These are phyloP conservation scores for Sporothrix phasma DNA, from an alignment of 2,329 filamentous ascomycete species.

Conservation along the genomic window DNA sequence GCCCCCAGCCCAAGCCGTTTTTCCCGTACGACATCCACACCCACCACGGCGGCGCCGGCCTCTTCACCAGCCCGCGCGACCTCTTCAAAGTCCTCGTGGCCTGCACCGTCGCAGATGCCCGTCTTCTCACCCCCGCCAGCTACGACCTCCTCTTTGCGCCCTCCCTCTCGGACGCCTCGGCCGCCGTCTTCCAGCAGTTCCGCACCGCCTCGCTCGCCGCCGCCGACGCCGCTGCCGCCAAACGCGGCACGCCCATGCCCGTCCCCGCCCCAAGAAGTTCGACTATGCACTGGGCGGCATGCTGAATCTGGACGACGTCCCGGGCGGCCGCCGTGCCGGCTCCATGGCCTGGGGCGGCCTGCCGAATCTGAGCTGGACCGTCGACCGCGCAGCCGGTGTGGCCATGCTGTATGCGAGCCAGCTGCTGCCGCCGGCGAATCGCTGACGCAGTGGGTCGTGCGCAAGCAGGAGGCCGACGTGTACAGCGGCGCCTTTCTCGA, in stretches of 20 bases:
- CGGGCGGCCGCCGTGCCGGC: neutral
- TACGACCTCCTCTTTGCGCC: neutral
- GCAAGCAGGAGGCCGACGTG: neutral
- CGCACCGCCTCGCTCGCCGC: neutral
- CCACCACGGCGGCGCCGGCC: neutral
- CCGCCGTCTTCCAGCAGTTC: neutral
- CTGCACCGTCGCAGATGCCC: neutral
- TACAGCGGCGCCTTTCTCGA: neutral
- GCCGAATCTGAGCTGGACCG: neutral
- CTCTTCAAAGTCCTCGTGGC: neutral
- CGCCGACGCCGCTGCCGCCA: neutral
- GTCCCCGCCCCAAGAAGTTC: neutral
- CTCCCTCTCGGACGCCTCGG: neutral
- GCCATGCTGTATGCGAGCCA: constrained; percentile 4
- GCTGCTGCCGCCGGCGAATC: neutral
- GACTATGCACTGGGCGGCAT: neutral
- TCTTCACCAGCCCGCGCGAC: neutral
- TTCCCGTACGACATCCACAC: neutral
- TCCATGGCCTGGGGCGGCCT: neutral
- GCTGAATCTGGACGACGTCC: neutral
- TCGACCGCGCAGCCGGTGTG: neutral
- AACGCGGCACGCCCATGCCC: neutral
- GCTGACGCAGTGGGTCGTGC: neutral
- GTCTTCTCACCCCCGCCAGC: neutral
- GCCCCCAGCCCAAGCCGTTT: neutral